Conservation (phyloP, 2,329 filamentous ascomycete species). For the Akanthomyces muscarius region DNA sequence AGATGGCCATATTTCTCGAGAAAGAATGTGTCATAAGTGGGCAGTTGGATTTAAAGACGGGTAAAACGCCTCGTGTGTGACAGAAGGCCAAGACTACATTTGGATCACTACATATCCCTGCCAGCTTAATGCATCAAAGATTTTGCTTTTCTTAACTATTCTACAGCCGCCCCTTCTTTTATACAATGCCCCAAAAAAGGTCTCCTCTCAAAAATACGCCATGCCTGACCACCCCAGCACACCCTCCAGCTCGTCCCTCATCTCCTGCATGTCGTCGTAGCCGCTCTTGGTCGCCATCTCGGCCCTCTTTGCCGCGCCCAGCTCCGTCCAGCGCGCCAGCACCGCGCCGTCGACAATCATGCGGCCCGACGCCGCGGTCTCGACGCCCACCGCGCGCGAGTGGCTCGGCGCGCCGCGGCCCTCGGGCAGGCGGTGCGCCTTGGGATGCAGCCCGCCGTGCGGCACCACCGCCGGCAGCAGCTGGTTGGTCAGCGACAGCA, state of each 20-base stretch:
- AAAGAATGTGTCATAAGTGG: no score
- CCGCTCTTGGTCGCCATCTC: conserved; percentile 76
- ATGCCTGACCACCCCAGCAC: conserved; percentile 61
- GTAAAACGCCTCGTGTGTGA: no score
- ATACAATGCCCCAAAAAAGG: not conserved
- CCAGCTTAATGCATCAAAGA: no score
- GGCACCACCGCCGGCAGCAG: conserved; percentile 72
- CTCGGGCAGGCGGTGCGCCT: conserved; percentile 63
- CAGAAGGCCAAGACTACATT: no score
- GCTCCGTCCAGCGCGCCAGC: conserved; percentile 68
- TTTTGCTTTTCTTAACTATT: not conserved
- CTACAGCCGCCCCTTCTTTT: not conserved
- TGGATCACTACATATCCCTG: no score
- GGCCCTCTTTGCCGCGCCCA: conserved; percentile 64
- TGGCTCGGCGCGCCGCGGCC: conserved; percentile 39
- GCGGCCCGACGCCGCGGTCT: conserved; percentile 55
- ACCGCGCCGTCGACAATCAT: conserved; percentile 77
- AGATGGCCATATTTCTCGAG: no score
- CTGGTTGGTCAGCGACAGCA: conserved; percentile 77
- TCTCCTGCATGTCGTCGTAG: conserved; percentile 57
- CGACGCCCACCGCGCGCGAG: conserved; percentile 46
- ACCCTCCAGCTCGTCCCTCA: conserved; percentile 65
- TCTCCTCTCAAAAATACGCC: conserved; percentile 43
- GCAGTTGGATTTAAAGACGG: no score
- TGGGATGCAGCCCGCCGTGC: conserved; percentile 76